A percentile compares a stretch with the other conserved stretches of the same genome.
Evolutionary conservation across 108 stramenopile species (phyloP).

Genomic region (Cyclotella sp.): DNA sequence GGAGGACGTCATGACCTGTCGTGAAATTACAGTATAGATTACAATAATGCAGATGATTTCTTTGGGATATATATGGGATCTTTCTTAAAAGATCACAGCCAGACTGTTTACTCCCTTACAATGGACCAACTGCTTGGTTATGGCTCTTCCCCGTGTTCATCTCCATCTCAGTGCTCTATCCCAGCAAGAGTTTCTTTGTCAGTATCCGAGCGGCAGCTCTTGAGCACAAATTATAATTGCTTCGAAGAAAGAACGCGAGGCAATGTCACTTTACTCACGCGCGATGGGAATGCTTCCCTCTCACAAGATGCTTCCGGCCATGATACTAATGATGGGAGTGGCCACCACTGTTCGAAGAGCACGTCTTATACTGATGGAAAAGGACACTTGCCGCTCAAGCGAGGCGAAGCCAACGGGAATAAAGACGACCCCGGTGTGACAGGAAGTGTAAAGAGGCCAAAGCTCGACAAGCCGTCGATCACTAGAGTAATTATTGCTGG

Average conservation of each 20-base stretch:
- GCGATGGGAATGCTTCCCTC: constrained; percentile 20
- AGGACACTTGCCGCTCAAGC: not conserved
- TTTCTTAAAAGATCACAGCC: not conserved
- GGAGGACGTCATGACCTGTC: no score
- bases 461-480: not conserved
- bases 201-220: not conserved
- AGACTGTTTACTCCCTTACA: not conserved
- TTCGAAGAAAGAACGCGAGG: not conserved
- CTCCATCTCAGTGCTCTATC: not conserved
- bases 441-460: not conserved
- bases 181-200: not conserved
- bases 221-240: not conserved
- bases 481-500: not conserved
- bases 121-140: constrained; percentile 16
- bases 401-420: not conserved
- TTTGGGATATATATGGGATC: no score
- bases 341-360: constrained; percentile 27
- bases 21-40: no score
- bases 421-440: not conserved
- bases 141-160: constrained; percentile 9
- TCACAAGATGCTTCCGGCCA: constrained; percentile 14
- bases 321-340: constrained; percentile 25
- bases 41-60: no score
- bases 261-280: constrained; percentile 17
- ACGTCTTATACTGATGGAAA: constrained; percentile 24